Percentiles rank a stretch among this genome's conserved stretches.
These are phyloP conservation scores for Penicillium carneum DNA, from an alignment of 2,329 filamentous ascomycete genomes.

Conservation along the genomic window DNA sequence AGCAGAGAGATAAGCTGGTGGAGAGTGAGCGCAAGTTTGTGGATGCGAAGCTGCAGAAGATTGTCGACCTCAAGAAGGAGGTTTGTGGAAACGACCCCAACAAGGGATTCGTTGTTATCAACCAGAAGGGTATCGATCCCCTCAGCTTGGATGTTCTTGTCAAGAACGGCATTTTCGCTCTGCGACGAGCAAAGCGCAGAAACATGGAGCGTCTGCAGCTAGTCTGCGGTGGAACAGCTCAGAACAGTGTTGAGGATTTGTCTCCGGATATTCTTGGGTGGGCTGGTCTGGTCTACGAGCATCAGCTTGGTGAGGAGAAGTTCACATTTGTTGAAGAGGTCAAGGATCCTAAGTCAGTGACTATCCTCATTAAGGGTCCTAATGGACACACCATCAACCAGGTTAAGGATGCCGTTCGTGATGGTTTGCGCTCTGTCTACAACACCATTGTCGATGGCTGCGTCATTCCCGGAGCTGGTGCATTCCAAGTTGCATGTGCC, in stretches of 20 bases:
- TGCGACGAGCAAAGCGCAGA: conserved; percentile 92
- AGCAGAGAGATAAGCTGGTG: conserved; percentile 96
- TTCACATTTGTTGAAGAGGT: conserved; percentile 99
- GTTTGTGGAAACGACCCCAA: conserved; percentile 91
- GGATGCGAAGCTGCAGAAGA: conserved; percentile 94
- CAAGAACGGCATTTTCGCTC: conserved; percentile 96
- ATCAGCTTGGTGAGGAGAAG: conserved; percentile 97
- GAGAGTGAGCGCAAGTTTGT: conserved; percentile 96
- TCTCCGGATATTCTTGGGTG: conserved; percentile 88
- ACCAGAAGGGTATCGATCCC: conserved; percentile 98
- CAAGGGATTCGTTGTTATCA: conserved; percentile 97
- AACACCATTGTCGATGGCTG: conserved; percentile 99
- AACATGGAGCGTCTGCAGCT: conserved; percentile 99
- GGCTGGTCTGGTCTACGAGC: conserved; percentile 96
- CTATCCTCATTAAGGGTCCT: conserved; percentile 94
- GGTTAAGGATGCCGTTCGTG: conserved; percentile 93
- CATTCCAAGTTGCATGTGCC: conserved; percentile 94
- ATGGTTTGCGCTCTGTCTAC: conserved; percentile 94
- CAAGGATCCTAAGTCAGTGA: conserved; percentile 97
- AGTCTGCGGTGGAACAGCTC: conserved; percentile 85
- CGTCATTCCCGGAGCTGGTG: conserved; percentile 91
- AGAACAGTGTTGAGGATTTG: conserved; percentile 96
- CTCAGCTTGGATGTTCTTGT: conserved; percentile 93
- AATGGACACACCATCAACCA: conserved; percentile 96
- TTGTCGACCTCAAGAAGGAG: conserved; percentile 96